A percentile compares a stretch with the other conserved stretches of the same genome.
Evolutionary conservation across 352 stramenopile species (phyloP).

Genomic region (Globisporangium emineosum): DNA sequence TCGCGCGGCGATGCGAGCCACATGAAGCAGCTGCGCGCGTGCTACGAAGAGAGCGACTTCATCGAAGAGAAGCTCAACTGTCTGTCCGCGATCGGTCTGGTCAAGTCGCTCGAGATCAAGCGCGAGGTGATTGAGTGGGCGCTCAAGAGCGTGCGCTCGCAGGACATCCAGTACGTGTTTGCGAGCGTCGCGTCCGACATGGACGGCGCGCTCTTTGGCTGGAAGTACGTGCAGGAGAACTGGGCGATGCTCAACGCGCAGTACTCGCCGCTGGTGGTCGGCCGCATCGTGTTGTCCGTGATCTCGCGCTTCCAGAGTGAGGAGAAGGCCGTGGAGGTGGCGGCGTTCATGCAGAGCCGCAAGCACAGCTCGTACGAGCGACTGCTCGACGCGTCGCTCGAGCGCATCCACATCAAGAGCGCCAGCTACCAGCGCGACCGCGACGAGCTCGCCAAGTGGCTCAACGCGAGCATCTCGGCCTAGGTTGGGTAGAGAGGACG

Average conservation of each 20-base stretch:
- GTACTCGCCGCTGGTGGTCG: slow-evolving; percentile 60
- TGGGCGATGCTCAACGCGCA: slow-evolving; percentile 62
- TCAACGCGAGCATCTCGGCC: slow-evolving; percentile 22
- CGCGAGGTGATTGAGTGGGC: slow-evolving; percentile 64
- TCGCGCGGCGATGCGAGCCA: slow-evolving; percentile 41
- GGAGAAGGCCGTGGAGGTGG: slow-evolving; percentile 45
- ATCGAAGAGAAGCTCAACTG: slow-evolving; percentile 83
- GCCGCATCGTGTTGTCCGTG: slow-evolving; percentile 62
- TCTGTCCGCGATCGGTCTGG: slow-evolving; percentile 62
- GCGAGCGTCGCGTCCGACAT: slow-evolving; percentile 63
- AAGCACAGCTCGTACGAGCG: slow-evolving; percentile 70
- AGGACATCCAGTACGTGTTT: slow-evolving; percentile 84
- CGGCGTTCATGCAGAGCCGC: slow-evolving; percentile 55
- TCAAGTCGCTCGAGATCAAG: slow-evolving; percentile 60
- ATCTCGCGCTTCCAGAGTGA: slow-evolving; percentile 69
- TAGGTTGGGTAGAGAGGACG: slow-evolving; percentile 15
- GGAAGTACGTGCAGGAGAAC: slow-evolving; percentile 74
- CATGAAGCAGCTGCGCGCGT: slow-evolving; percentile 41
- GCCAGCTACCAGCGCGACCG: slow-evolving; percentile 58
- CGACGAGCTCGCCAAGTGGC: slow-evolving; percentile 54
- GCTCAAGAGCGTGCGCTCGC: slow-evolving; percentile 62
- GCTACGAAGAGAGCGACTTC: slow-evolving; percentile 75
- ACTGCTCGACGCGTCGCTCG: slow-evolving; percentile 60
- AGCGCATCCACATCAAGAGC: slow-evolving; percentile 72
- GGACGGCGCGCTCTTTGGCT: slow-evolving; percentile 46